phyloP scores from a whole-genome alignment of 225 moss, liverwort and hornwort species.

The Asterella californica region DNA sequence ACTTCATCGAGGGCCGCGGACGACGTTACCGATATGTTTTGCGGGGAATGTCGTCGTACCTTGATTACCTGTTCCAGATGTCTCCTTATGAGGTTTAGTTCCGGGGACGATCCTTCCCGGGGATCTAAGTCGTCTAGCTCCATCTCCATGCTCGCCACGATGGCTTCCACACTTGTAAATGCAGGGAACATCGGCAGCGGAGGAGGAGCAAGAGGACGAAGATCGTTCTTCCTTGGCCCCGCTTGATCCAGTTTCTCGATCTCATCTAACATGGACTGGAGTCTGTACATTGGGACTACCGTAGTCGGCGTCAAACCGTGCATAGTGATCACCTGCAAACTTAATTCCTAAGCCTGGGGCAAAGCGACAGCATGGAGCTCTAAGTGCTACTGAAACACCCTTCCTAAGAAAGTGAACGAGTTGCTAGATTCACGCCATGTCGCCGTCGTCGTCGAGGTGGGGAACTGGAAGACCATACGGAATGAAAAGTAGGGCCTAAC shows the following conservation, averaged over 20 bases:
- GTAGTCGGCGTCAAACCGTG: neutral
- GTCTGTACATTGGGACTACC: slow-evolving; percentile 7
- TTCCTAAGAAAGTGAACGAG: no score
- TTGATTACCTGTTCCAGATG: neutral
- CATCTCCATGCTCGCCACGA: slow-evolving; percentile 10
- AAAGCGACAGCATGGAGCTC: no score
- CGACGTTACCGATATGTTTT: neutral
- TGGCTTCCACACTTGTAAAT: neutral
- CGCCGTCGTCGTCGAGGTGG: neutral
- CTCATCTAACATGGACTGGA: slow-evolving; percentile 23
- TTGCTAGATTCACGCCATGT: neutral
- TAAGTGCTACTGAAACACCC: no score
- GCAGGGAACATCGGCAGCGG: neutral
- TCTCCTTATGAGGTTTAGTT: neutral
- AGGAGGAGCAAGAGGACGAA: neutral
- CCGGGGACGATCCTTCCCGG: neutral
- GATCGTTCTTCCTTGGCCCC: neutral
- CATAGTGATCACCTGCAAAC: neutral
- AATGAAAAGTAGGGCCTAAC: no score
- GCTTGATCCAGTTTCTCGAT: slow-evolving; percentile 13
- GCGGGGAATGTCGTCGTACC: neutral
- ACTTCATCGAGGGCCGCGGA: neutral
- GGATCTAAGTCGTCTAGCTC: slow-evolving; percentile 8
- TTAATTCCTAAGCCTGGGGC: no score
- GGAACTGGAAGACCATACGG: no score